Conservation (phyloP, 2,329 filamentous ascomycete species). For the Bertia moriformis region DNA sequence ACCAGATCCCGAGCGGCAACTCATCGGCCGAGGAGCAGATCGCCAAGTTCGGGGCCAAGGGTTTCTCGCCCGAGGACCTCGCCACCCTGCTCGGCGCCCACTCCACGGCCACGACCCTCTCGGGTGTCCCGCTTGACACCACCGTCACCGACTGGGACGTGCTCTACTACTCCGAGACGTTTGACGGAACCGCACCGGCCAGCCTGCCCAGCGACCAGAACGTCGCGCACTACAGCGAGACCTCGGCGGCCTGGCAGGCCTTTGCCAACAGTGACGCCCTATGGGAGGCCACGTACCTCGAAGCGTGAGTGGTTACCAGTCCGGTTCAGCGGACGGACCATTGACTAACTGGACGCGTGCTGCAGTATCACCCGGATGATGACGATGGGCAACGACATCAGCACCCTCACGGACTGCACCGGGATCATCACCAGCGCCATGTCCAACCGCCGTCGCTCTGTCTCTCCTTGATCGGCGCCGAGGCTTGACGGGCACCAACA, state of each 20-base stretch:
- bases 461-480: too few species aligned
- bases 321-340: slow-evolving; percentile 1
- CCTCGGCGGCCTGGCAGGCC: slow-evolving; percentile 8
- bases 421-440: slow-evolving; percentile 10
- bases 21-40: slow-evolving; percentile 7
- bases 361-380: slow-evolving; percentile 13
- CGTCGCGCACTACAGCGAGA: slow-evolving; percentile 9
- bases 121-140: slow-evolving; percentile 9
- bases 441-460: too few species aligned
- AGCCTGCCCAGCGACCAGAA: slow-evolving; percentile 11
- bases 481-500: too few species aligned
- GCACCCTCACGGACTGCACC: slow-evolving; percentile 10
- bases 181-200: slow-evolving; percentile 7
- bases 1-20: slow-evolving; percentile 8
- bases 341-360: background rate
- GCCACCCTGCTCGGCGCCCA: slow-evolving; percentile 12
- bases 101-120: slow-evolving; percentile 10
- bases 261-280: slow-evolving; percentile 8
- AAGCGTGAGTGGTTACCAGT: slow-evolving; percentile 9
- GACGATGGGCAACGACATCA: slow-evolving; percentile 9
- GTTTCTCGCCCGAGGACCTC: slow-evolving; percentile 10
- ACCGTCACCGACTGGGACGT: slow-evolving; percentile 9
- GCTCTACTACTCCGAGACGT: slow-evolving; percentile 11
- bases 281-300: slow-evolving; percentile 10
- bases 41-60: slow-evolving; percentile 8